These are phyloP conservation scores for Verticillium klebahnii DNA, from an alignment of 2,329 filamentous ascomycete species.

Conservation along the genomic window DNA sequence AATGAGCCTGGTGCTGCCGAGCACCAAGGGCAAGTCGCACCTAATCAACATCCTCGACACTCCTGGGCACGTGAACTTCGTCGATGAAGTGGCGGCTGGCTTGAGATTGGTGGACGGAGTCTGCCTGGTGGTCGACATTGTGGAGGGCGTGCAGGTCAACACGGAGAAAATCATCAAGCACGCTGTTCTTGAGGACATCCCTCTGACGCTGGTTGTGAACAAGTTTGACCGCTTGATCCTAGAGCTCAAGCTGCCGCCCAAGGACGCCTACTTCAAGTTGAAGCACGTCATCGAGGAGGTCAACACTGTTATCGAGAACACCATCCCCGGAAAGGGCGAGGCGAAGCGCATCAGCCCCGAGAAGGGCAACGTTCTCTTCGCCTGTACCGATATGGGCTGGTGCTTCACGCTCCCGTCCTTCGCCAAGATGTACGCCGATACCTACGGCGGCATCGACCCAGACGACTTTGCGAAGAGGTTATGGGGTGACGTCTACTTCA, in stretches of 20 bases:
- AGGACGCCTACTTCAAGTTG: slow-evolving; percentile 96
- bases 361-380: slow-evolving; percentile 97
- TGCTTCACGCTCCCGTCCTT: slow-evolving; percentile 94
- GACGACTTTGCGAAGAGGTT: slow-evolving; percentile 79
- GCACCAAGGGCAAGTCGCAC: slow-evolving; percentile 89
- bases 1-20: slow-evolving; percentile 88
- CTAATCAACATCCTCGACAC: slow-evolving; percentile 94
- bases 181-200: slow-evolving; percentile 83
- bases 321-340: slow-evolving; percentile 75
- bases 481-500: slow-evolving; percentile 98
- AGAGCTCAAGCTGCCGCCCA: slow-evolving; percentile 88
- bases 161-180: slow-evolving; percentile 97
- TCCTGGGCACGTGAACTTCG: slow-evolving; percentile 96
- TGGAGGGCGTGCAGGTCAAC: slow-evolving; percentile 98
- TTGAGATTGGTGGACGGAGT: slow-evolving; percentile 86
- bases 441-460: slow-evolving; percentile 74
- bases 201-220: slow-evolving; percentile 87
- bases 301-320: slow-evolving; percentile 90
- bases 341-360: slow-evolving; percentile 83
- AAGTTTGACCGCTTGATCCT: slow-evolving; percentile 95
- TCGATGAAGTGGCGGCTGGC: slow-evolving; percentile 89
- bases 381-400: slow-evolving; percentile 91
- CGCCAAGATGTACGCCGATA: slow-evolving; percentile 92
- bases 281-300: slow-evolving; percentile 99
- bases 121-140: slow-evolving; percentile 89